Conservation (phyloP, 2,329 filamentous ascomycete species). For the Sarocladium strictum region DNA sequence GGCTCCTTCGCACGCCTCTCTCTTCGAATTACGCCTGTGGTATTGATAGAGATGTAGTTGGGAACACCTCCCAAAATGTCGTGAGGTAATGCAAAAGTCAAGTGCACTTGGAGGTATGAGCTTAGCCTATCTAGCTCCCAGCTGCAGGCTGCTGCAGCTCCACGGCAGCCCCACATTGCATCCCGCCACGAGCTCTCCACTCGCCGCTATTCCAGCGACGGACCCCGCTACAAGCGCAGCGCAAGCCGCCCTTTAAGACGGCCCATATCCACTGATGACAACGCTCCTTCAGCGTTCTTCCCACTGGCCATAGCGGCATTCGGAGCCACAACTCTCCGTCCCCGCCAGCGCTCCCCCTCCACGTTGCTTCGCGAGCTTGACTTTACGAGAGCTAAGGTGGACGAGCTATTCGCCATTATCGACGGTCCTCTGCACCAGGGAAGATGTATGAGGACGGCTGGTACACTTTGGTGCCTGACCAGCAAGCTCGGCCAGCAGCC, state of each 20-base stretch:
- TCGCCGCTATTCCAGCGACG: background rate
- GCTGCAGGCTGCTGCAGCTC: constrained; percentile 1
- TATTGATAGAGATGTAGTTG: background rate
- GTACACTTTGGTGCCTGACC: constrained; percentile 69
- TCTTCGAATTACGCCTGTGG: background rate
- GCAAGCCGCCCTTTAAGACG: background rate
- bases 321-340: constrained; percentile 7
- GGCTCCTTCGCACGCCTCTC: background rate
- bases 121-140: constrained; percentile 1
- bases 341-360: constrained; percentile 4
- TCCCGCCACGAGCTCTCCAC: background rate
- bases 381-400: background rate
- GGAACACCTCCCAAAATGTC: background rate
- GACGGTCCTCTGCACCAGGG: background rate
- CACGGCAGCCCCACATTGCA: background rate
- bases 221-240: background rate
- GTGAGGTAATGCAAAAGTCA: constrained; percentile 9
- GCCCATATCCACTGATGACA: constrained; percentile 1
- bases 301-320: constrained; percentile 3
- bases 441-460: constrained; percentile 79
- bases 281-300: background rate
- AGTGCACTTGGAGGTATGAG: background rate
- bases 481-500: background rate
- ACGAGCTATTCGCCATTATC: background rate
- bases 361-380: constrained; percentile 7